Conservation (phyloP, 1,139 yeast species). For the Magnusiomyces fungicola region DNA sequence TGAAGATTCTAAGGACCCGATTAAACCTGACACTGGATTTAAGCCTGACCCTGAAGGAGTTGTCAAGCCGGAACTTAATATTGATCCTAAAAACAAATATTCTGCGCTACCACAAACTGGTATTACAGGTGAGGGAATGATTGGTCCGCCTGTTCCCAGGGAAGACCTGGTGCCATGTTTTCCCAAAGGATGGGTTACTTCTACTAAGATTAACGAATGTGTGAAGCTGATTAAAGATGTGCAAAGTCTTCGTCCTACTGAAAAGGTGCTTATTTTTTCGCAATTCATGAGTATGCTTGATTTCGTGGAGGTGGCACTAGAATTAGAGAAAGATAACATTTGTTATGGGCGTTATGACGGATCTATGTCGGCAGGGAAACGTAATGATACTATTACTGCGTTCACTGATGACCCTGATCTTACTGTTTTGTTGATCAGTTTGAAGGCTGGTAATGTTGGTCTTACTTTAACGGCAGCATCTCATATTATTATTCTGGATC, state of each 20-base stretch:
- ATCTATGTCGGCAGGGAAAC: constrained; percentile 57
- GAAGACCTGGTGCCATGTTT: constrained; percentile 23
- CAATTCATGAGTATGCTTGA: constrained; percentile 79
- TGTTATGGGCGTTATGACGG: constrained; percentile 68
- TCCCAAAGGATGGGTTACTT: constrained; percentile 30
- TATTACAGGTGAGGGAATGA: not conserved
- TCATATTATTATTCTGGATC: constrained; percentile 83
- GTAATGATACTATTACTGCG: constrained; percentile 53
- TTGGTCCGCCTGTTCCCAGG: constrained; percentile 5
- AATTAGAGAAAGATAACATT: constrained; percentile 35
- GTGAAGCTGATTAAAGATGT: constrained; percentile 42
- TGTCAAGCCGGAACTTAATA: not conserved
- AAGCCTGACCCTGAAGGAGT: not conserved
- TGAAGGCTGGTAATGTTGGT: constrained; percentile 91
- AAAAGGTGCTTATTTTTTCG: constrained; percentile 71
- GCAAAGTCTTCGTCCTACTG: constrained; percentile 40
- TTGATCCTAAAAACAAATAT: constrained; percentile 16
- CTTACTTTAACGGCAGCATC: constrained; percentile 88
- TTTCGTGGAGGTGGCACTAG: constrained; percentile 52
- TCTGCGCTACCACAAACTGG: constrained; percentile 34
- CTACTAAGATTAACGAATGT: constrained; percentile 45
- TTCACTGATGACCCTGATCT: constrained; percentile 53
- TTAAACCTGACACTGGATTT: not conserved
- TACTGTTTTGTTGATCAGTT: constrained; percentile 59
- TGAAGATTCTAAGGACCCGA: too few relatives aligned